phyloP scores from a whole-genome alignment of 2,329 filamentous ascomycete species.

The Macrophomina tecta region DNA sequence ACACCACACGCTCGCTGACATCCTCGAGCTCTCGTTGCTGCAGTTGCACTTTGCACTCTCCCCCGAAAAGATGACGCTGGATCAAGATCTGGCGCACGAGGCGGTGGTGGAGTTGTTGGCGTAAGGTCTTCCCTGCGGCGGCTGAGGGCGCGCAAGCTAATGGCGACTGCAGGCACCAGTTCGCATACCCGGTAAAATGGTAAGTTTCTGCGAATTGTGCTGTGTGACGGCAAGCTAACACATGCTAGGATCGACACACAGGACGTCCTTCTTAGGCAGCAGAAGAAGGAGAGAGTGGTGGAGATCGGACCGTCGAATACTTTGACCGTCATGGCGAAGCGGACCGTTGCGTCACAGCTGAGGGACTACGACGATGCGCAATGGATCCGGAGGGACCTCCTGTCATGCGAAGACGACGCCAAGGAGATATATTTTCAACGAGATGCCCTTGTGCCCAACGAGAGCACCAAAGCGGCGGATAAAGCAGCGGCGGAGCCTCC shows the following conservation, averaged over 20 bases:
- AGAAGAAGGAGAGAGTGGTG: conserved; percentile 41
- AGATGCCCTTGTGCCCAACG: background rate
- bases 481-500: background rate
- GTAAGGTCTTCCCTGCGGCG: background rate
- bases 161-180: conserved; percentile 6
- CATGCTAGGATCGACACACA: conserved; percentile 48
- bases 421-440: conserved; percentile 3
- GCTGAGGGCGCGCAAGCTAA: background rate
- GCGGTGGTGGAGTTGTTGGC: conserved; percentile 15
- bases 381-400: conserved; percentile 4
- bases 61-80: conserved; percentile 4
- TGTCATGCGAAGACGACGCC: conserved; percentile 10
- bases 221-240: background rate
- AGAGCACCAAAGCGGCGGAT: background rate
- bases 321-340: conserved; percentile 47
- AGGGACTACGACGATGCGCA: conserved; percentile 31
- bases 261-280: conserved; percentile 39
- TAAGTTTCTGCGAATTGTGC: background rate
- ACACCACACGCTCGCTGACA: background rate
- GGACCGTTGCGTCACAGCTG: conserved; percentile 36
- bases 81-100: conserved; percentile 13
- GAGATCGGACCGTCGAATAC: conserved; percentile 49
- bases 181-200: conserved; percentile 18
- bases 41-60: background rate
- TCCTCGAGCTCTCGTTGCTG: background rate